Percentiles rank a stretch among this genome's conserved stretches.
These are phyloP conservation scores for Lenzites betulinus DNA, from an alignment of 768 basidiomycete genomes.

Conservation along the genomic window DNA sequence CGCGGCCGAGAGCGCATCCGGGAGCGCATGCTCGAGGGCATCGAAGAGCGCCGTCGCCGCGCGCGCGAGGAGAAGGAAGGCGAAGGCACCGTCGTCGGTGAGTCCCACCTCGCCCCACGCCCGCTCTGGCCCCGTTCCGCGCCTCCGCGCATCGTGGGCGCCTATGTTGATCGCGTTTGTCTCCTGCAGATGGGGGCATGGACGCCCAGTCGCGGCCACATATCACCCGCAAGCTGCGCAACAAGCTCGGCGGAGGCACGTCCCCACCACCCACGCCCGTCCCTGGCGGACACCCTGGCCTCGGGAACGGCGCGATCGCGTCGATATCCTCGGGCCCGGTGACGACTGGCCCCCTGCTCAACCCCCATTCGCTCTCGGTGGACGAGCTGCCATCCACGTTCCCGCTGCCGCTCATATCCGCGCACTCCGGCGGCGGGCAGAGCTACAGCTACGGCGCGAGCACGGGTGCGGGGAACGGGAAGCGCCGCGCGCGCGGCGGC, in stretches of 20 bases:
- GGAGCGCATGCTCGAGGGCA: conserved; percentile 78
- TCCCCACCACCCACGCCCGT: conserved; percentile 80
- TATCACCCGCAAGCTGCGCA: conserved; percentile 82
- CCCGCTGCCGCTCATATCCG: conserved; percentile 69
- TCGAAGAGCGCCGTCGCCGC: conserved; percentile 76
- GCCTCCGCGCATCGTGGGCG: conserved; percentile 1
- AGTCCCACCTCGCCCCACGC: conserved; percentile 25
- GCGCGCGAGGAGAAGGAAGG: conserved; percentile 90
- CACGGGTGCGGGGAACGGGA: conserved; percentile 29
- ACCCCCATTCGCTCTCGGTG: conserved; percentile 82
- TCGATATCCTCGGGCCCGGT: conserved; percentile 54
- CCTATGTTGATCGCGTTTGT: not conserved
- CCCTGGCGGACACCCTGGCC: conserved; percentile 31
- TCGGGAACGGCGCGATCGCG: conserved; percentile 37
- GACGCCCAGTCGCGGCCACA: conserved; percentile 79
- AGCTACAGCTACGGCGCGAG: conserved; percentile 24
- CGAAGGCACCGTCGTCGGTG: conserved; percentile 75
- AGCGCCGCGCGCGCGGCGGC: conserved; percentile 38
- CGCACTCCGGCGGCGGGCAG: conserved; percentile 40
- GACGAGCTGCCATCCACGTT: conserved; percentile 88
- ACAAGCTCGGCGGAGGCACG: conserved; percentile 63
- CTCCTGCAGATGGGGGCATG: conserved; percentile 59
- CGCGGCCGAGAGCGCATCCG: conserved; percentile 73
- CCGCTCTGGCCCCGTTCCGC: not conserved
- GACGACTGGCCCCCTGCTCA: conserved; percentile 68